phyloP scores from a whole-genome alignment of 2,329 filamentous ascomycete species.

The Calonectria henricotiae region DNA sequence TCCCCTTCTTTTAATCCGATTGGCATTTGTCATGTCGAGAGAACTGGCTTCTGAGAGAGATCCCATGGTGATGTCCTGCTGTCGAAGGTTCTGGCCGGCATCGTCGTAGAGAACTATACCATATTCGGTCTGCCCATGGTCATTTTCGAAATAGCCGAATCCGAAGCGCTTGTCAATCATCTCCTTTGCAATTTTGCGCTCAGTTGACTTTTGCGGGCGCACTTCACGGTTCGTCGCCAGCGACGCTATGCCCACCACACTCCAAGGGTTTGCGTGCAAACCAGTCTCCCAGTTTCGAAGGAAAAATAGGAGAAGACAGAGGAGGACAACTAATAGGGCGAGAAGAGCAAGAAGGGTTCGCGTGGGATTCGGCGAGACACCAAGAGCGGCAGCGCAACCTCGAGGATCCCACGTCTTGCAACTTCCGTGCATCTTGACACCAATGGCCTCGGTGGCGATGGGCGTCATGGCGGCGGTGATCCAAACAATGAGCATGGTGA shows the following conservation, averaged over 20 bases:
- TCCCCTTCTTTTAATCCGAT: constrained; percentile 24
- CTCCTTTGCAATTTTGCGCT: constrained; percentile 48
- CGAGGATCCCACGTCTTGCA: constrained; percentile 44
- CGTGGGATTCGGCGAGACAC: constrained; percentile 45
- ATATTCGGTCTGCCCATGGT: constrained; percentile 45
- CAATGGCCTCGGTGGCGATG: constrained; percentile 49
- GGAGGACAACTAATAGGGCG: constrained; percentile 43
- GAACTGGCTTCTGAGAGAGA: constrained; percentile 44
- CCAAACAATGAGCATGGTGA: constrained; percentile 51
- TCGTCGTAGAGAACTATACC: constrained; percentile 50
- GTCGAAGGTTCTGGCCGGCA: constrained; percentile 39
- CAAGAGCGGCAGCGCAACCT: constrained; percentile 49
- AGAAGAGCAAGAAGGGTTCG: constrained; percentile 45
- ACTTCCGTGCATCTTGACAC: constrained; percentile 50
- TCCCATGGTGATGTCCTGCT: background rate
- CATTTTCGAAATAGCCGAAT: constrained; percentile 50
- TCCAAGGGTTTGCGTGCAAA: constrained; percentile 57
- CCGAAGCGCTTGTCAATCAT: constrained; percentile 51
- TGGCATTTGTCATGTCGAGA: constrained; percentile 31
- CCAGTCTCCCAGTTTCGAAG: constrained; percentile 49
- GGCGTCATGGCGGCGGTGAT: constrained; percentile 47
- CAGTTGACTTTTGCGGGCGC: constrained; percentile 44
- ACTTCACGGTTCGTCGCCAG: constrained; percentile 49
- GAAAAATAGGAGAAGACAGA: constrained; percentile 45
- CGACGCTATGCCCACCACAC: constrained; percentile 48